These are phyloP conservation scores for Rhizophagus sp. DNA, from an alignment of 192 early-diverging fungal species.

Conservation along the genomic window DNA sequence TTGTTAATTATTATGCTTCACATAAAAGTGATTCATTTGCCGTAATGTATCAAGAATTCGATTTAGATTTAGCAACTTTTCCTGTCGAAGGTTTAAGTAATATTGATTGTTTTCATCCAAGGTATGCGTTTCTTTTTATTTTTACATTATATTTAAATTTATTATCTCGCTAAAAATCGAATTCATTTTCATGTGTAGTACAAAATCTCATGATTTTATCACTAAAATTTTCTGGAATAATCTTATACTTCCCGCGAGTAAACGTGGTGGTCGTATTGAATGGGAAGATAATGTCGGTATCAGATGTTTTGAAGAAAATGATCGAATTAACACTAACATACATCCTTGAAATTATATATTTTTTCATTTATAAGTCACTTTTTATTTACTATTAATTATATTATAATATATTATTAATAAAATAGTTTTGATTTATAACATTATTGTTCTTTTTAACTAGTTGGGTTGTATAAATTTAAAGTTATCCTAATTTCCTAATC, in stretches of 20 bases:
- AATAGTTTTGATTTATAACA: no score
- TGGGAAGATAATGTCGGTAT: neutral
- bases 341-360: no score
- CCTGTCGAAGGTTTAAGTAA: conserved; percentile 46
- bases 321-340: neutral
- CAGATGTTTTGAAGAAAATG: conserved; percentile 10
- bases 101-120: conserved; percentile 65
- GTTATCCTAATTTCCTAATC: neutral
- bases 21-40: conserved; percentile 41
- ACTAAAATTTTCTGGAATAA: conserved; percentile 21
- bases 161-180: conserved; percentile 32
- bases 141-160: neutral
- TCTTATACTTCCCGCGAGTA: neutral
- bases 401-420: neutral
- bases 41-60: conserved; percentile 49
- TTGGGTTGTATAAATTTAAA: no score
- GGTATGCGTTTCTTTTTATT: conserved; percentile 27
- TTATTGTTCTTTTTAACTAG: no score
- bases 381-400: neutral
- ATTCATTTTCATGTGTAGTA: neutral
- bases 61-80: conserved; percentile 41
- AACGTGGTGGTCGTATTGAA: neutral
- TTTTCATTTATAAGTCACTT: no score
- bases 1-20: conserved; percentile 38
- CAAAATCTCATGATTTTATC: neutral